Percentiles rank a stretch among this genome's conserved stretches.
These are phyloP conservation scores for Phragmites australis DNA, from an alignment of 176 grass and related monocot genomes.

Conservation along the genomic window DNA sequence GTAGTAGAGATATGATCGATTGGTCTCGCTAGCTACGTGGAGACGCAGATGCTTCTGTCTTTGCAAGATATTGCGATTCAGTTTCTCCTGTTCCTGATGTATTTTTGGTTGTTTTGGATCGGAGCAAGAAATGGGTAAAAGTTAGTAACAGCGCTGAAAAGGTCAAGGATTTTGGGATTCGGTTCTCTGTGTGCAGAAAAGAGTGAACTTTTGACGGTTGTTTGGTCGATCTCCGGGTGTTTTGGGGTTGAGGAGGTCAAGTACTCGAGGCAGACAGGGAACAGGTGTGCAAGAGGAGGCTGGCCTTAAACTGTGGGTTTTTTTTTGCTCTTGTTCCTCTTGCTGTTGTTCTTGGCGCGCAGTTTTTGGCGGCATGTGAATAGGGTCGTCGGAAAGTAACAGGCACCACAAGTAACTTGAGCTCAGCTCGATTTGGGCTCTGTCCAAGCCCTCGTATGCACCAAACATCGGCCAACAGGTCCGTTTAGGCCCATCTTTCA, in stretches of 20 bases:
- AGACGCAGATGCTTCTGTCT: background rate
- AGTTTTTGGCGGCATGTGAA: slow-evolving; percentile 26
- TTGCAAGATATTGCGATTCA: background rate
- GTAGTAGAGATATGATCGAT: background rate
- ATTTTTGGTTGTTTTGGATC: background rate
- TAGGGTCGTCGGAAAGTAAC: no score
- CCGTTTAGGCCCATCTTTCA: no score
- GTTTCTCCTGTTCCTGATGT: background rate
- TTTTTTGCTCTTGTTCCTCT: background rate
- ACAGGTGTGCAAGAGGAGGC: slow-evolving; percentile 27
- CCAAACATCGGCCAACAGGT: no score
- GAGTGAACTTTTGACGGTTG: slow-evolving; percentile 9
- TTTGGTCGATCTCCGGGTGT: slow-evolving; percentile 10
- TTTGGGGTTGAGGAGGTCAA: slow-evolving; percentile 33
- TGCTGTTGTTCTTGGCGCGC: background rate
- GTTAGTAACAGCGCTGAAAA: no score
- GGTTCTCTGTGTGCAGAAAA: background rate
- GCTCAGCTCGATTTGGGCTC: no score
- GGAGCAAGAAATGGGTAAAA: background rate
- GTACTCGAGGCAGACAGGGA: background rate
- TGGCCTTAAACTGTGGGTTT: slow-evolving; percentile 22
- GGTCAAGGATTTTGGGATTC: no score
- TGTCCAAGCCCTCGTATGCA: no score
- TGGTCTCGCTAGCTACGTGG: background rate
- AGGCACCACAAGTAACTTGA: background rate